Evolutionary conservation across 2,329 filamentous ascomycete species (phyloP), one percentile per base, ranked within the genome.

Genomic region (Coniochaeta ligniaria): DNA sequence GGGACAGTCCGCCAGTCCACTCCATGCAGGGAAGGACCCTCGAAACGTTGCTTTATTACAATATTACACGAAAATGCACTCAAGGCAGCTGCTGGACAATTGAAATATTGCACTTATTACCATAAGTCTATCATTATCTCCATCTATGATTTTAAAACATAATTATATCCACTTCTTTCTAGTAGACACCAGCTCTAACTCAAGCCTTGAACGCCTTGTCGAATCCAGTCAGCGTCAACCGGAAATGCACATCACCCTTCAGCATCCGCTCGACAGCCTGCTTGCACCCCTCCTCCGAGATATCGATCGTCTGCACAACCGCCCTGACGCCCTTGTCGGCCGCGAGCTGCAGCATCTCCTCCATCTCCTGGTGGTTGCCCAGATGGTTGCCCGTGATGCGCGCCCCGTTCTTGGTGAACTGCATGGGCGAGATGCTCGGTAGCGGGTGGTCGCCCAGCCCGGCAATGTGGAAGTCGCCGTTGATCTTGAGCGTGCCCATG

Each of bases 211-310:
- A 91, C 0, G 77, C 83, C 77, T 88, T 85, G 66, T 90, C 84
- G 66, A 82, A 90, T 11, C 83, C 83, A 14, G 83, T 85, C 68
- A 93, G 72, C 0, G 88, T 90, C 68, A 91, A 87, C 45, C 90
- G 80, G 71, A 91, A 94, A 36, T 81, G 81, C 16, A 92, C 87
- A 71, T 90, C 83, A 66, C 89, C 89, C 64, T 84, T 84, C 69
- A 88, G 84, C 58, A 93, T 83, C 64, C 86, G 80, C 71, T 86
- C 80, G 20, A 91, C 83, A 0, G 85, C 89, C 75, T 91, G 81
- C 72, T 86, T 86, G 69, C 88, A 87, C 0, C 85, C 87, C 65
- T 85, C 79, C 69, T 59, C 64, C 20, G 62, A 65, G 24, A 70
- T 55, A 24, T 64, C 64, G 20, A 68, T 61, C 38, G 63, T 68